phyloP scores from a whole-genome alignment of 345 rosid species.

The Psidium guajava region DNA sequence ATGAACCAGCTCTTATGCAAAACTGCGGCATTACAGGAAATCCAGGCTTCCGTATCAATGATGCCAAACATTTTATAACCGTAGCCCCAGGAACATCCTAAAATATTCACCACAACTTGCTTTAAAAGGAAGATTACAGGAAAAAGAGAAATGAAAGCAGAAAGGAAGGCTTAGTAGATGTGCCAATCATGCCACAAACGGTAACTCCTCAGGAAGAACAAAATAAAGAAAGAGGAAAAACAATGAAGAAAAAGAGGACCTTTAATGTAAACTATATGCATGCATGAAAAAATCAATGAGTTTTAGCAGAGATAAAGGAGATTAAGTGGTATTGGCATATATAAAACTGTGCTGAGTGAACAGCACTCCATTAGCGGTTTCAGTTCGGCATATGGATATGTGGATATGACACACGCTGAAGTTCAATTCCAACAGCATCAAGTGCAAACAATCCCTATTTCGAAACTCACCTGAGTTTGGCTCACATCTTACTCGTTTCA shows the following conservation, averaged over 20 bases:
- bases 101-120: background rate
- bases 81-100: constrained; percentile 70
- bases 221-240: background rate
- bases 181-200: background rate
- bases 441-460: background rate
- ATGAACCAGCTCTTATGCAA: constrained; percentile 73
- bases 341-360: background rate
- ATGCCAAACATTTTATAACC: constrained; percentile 42
- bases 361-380: background rate
- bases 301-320: background rate
- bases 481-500: background rate
- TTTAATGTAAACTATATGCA: background rate
- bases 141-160: background rate
- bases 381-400: background rate
- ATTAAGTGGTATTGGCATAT: background rate
- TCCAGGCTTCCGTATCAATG: constrained; percentile 57
- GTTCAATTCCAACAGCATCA: background rate
- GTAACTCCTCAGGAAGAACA: background rate
- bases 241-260: background rate
- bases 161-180: background rate
- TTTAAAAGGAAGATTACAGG: background rate
- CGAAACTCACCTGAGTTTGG: background rate
- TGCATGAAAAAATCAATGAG: background rate
- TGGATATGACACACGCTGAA: background rate
- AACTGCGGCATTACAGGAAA: constrained; percentile 57